A percentile compares a stretch with the other conserved stretches of the same genome.
phyloP scores from a whole-genome alignment of 768 basidiomycete species.

The Rhodocollybia butyracea region DNA sequence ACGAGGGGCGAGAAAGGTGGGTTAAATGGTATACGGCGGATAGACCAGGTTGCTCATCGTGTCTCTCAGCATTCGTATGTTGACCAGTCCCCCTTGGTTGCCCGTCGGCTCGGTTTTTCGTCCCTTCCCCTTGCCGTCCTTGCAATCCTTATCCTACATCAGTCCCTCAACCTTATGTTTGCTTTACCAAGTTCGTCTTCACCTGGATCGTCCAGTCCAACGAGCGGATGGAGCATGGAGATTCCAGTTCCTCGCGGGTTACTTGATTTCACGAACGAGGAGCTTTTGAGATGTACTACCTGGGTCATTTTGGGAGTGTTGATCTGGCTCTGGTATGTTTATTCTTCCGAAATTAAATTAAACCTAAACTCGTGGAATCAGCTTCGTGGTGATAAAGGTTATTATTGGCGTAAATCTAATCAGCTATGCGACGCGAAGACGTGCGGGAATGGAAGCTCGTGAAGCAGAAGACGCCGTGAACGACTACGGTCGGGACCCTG shows the following conservation, averaged over 20 bases:
- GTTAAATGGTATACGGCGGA: constrained; percentile 20
- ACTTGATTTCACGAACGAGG: constrained; percentile 42
- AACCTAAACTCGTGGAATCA: constrained; percentile 21
- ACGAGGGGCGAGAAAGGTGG: constrained; percentile 69
- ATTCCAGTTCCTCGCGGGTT: constrained; percentile 39
- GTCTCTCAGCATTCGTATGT: constrained; percentile 76
- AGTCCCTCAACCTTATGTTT: constrained; percentile 63
- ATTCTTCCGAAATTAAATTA: constrained; percentile 16
- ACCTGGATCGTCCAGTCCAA: constrained; percentile 14
- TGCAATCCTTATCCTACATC: constrained; percentile 70
- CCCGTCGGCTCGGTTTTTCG: constrained; percentile 91
- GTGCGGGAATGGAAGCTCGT: constrained; percentile 75
- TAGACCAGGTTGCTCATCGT: neutral
- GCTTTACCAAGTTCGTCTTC: constrained; percentile 40
- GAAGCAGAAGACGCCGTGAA: constrained; percentile 75
- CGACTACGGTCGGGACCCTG: constrained; percentile 85
- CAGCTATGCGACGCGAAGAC: constrained; percentile 74
- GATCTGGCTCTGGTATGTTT: constrained; percentile 83
- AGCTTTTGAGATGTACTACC: constrained; percentile 52
- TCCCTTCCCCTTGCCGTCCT: constrained; percentile 88
- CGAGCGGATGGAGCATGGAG: neutral
- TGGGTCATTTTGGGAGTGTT: constrained; percentile 64
- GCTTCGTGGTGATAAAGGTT: constrained; percentile 84
- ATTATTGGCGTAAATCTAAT: constrained; percentile 89
- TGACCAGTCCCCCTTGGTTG: constrained; percentile 93